phyloP scores from a whole-genome alignment of 495 filamentous ascomycete genomes.

The Evansstolkia leycettana region DNA sequence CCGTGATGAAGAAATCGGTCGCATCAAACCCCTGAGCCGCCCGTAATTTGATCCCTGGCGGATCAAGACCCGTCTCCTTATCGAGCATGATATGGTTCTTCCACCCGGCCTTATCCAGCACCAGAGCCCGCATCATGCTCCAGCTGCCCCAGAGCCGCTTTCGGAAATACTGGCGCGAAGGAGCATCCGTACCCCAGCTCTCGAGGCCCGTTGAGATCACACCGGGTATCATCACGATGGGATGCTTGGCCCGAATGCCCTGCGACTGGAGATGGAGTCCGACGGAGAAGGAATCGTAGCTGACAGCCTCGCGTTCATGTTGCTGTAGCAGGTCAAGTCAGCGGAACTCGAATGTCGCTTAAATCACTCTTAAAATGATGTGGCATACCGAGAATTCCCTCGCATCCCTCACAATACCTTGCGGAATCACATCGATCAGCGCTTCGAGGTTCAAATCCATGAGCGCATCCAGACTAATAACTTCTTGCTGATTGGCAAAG shows the following conservation, averaged over 20 bases:
- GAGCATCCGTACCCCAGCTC: constrained; percentile 81
- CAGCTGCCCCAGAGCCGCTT: constrained; percentile 93
- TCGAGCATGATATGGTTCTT: constrained; percentile 96
- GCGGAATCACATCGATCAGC: constrained; percentile 70
- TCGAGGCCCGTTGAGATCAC: constrained; percentile 96
- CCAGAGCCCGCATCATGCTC: constrained; percentile 93
- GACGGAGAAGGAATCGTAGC: constrained; percentile 86
- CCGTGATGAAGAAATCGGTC: constrained; percentile 74
- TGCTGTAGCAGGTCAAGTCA: constrained; percentile 30
- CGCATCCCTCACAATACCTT: constrained; percentile 69
- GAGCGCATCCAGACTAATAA: constrained; percentile 69
- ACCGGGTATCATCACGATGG: constrained; percentile 92
- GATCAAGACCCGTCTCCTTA: constrained; percentile 80
- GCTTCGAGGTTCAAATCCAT: constrained; percentile 75
- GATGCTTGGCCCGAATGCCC: constrained; percentile 71
- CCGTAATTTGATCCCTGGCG: constrained; percentile 81
- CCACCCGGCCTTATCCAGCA: constrained; percentile 87
- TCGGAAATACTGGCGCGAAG: constrained; percentile 79
- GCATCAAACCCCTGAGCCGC: constrained; percentile 97
- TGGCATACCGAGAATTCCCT: constrained; percentile 61
- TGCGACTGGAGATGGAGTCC: constrained; percentile 73
- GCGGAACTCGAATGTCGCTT: too few relatives aligned
- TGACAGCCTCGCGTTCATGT: constrained; percentile 74
- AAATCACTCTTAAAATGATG: not conserved
- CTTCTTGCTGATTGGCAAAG: constrained; percentile 73